Evolutionary conservation across 2,329 filamentous ascomycete species (phyloP).

Genomic region (Scedosporium apiospermum): DNA sequence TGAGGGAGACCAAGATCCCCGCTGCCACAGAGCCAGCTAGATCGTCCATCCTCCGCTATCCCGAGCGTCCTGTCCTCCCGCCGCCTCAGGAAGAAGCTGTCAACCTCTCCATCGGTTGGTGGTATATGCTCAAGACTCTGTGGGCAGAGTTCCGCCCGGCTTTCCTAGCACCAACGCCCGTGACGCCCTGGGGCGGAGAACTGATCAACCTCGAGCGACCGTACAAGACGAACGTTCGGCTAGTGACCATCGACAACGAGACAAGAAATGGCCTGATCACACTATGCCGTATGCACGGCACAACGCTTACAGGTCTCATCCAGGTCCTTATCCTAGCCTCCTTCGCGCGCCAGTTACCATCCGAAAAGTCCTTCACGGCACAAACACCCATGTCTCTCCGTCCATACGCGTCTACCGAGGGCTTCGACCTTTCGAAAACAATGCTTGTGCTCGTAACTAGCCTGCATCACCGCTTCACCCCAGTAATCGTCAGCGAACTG

Average conservation of each 20-base stretch:
- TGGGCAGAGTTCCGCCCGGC: conserved; percentile 30
- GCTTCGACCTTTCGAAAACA: conserved; percentile 12
- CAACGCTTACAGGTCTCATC: conserved; percentile 39
- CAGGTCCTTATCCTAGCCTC: conserved; percentile 34
- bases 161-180: conserved; percentile 22
- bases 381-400: conserved; percentile 36
- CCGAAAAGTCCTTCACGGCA: conserved; percentile 22
- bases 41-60: conserved; percentile 19
- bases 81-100: conserved; percentile 31
- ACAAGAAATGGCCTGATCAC: conserved; percentile 22
- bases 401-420: conserved; percentile 20
- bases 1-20: conserved; percentile 19
- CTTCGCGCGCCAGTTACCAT: conserved; percentile 26
- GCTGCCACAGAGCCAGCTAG: not conserved
- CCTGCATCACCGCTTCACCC: conserved; percentile 21
- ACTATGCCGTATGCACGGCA: conserved; percentile 27
- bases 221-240: conserved; percentile 24
- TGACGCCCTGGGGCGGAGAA: conserved; percentile 28
- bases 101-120: conserved; percentile 26
- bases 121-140: conserved; percentile 29
- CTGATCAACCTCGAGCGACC: conserved; percentile 24
- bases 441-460: conserved; percentile 32
- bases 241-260: conserved; percentile 23
- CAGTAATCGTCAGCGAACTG: conserved; percentile 13
- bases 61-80: conserved; percentile 20